phyloP scores from a whole-genome alignment of 116 monocot species.

The Phalaenopsis hybrid region DNA sequence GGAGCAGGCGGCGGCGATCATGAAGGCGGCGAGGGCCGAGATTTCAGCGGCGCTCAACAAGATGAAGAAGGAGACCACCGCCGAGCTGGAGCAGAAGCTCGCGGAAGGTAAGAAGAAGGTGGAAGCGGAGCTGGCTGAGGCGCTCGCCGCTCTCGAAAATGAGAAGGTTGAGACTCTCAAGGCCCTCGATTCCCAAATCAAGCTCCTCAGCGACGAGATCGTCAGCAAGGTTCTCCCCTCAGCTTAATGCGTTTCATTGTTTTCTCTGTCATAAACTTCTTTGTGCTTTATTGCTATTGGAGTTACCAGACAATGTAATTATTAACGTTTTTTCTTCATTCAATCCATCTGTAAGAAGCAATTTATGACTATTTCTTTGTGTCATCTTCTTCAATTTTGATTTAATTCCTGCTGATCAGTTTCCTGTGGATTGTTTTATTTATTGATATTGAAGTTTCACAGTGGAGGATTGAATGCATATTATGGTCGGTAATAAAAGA shows the following conservation, averaged over 20 bases:
- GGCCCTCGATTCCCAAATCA: constrained; percentile 78
- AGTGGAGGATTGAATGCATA: background rate
- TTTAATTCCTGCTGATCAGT: background rate
- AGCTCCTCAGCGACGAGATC: constrained; percentile 71
- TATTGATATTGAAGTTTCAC: background rate
- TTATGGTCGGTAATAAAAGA: background rate
- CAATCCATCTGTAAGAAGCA: background rate
- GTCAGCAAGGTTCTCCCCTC: constrained; percentile 85
- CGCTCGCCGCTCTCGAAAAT: constrained; percentile 51
- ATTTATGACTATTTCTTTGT: background rate
- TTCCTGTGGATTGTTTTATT: background rate
- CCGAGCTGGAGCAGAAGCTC: constrained; percentile 73
- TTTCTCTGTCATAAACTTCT: background rate
- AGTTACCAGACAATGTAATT: no score
- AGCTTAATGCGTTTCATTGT: background rate
- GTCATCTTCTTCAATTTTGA: background rate
- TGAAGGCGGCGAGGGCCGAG: constrained; percentile 91
- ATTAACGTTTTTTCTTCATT: no score
- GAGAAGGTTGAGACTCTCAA: constrained; percentile 82
- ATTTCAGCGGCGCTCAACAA: constrained; percentile 84
- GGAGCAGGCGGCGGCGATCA: constrained; percentile 74
- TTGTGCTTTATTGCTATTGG: no score
- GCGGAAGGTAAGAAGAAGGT: constrained; percentile 60
- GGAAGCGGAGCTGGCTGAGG: constrained; percentile 81
- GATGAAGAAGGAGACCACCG: constrained; percentile 92